These are phyloP conservation scores for Boletus speciosus DNA, from an alignment of 768 basidiomycete species.

Conservation along the genomic window DNA sequence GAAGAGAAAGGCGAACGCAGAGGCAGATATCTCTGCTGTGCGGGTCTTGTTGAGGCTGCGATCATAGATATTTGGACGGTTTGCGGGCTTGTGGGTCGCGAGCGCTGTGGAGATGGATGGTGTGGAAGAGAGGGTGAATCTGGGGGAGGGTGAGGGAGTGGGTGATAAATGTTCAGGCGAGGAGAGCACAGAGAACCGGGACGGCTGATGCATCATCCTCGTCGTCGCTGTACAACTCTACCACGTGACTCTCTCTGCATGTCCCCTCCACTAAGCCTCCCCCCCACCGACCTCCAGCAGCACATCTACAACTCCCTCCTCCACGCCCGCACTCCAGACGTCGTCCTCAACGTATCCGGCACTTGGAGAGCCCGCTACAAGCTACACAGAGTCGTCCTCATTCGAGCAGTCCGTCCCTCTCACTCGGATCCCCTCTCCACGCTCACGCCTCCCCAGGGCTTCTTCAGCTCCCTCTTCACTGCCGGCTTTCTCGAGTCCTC, in stretches of 20 bases:
- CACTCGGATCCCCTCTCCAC: not conserved
- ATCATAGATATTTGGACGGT: constrained; percentile 82
- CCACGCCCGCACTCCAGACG: constrained; percentile 70
- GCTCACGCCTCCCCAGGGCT: constrained; percentile 50
- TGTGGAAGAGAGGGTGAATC: constrained; percentile 66
- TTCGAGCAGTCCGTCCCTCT: constrained; percentile 65
- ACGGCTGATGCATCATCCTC: constrained; percentile 46
- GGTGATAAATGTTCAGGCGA: constrained; percentile 49
- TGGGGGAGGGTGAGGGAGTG: constrained; percentile 51
- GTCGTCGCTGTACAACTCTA: constrained; percentile 28
- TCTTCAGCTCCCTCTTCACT: constrained; percentile 86
- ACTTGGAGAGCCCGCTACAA: constrained; percentile 73
- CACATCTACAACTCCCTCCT: constrained; percentile 79
- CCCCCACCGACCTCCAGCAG: constrained; percentile 58
- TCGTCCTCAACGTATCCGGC: constrained; percentile 64
- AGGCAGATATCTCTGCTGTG: constrained; percentile 74
- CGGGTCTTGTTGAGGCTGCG: constrained; percentile 85
- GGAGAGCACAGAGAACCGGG: constrained; percentile 63
- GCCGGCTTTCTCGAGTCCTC: constrained; percentile 69
- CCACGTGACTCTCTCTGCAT: constrained; percentile 21
- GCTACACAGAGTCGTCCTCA: constrained; percentile 81
- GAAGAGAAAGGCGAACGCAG: constrained; percentile 88
- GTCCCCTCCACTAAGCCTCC: constrained; percentile 38
- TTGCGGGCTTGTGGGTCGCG: constrained; percentile 37
- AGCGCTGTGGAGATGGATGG: constrained; percentile 37